Conservation (phyloP, 371 early-diverging fungal genomes). For the Mucor irregularis region DNA sequence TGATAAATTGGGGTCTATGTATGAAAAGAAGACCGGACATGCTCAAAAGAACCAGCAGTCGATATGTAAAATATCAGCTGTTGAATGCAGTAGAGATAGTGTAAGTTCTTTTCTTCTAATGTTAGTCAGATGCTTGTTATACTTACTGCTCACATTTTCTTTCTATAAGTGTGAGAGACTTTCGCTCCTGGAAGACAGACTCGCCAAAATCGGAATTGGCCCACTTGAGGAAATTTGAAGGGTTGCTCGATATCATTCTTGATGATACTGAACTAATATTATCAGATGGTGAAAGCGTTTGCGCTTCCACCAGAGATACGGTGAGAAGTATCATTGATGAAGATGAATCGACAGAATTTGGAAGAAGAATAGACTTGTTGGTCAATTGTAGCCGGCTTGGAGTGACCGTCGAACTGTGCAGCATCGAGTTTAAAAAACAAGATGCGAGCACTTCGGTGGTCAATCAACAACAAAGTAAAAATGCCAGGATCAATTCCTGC, state of each 20-base stretch:
- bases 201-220: conserved; percentile 9
- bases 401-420: conserved; percentile 14
- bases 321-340: conserved; percentile 12
- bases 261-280: conserved; percentile 13
- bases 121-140: conserved; percentile 11
- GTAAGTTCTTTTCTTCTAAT: conserved; percentile 18
- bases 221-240: conserved; percentile 15
- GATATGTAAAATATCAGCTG: conserved; percentile 15
- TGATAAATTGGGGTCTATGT: too few species aligned
- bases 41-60: too few species aligned
- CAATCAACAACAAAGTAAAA: conserved; percentile 17
- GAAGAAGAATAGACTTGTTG: conserved; percentile 10
- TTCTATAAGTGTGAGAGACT: conserved; percentile 3
- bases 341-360: conserved; percentile 8
- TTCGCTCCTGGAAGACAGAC: conserved; percentile 8
- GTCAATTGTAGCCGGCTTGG: conserved; percentile 6
- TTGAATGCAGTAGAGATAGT: conserved; percentile 12
- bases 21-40: too few species aligned
- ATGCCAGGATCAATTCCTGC: conserved; percentile 16
- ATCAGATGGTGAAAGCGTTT: conserved; percentile 16
- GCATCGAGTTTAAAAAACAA: conserved; percentile 18
- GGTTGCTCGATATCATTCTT: conserved; percentile 12
- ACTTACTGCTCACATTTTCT: background rate
- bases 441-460: conserved; percentile 11
- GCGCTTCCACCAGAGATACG: conserved; percentile 12